Percentiles rank a stretch among this genome's conserved stretches.
phyloP scores from a whole-genome alignment of 2,329 filamentous ascomycete species.

The Apiospora koreana region DNA sequence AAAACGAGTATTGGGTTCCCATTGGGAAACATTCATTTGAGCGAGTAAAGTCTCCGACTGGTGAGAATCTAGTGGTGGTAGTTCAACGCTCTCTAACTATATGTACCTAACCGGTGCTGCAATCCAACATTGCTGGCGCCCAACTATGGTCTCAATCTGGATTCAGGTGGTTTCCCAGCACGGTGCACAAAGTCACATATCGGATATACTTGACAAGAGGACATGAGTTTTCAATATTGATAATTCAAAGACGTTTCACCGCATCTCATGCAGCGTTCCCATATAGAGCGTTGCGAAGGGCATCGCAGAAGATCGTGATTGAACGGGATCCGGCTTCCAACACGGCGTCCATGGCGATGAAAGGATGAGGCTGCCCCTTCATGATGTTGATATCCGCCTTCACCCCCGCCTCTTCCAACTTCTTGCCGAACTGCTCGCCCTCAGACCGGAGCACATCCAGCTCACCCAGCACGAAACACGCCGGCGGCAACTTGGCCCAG shows the following conservation, averaged over 20 bases:
- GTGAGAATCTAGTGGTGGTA: no score
- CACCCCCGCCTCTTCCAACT: constrained; percentile 47
- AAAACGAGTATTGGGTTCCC: not conserved
- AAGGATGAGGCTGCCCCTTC: constrained; percentile 59
- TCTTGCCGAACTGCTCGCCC: constrained; percentile 51
- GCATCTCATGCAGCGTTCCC: not conserved
- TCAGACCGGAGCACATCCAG: constrained; percentile 58
- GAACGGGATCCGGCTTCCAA: constrained; percentile 52
- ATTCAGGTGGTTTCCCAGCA: no score
- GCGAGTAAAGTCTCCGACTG: not conserved
- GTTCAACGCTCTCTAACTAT: no score
- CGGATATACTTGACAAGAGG: no score
- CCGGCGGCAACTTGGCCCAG: constrained; percentile 51
- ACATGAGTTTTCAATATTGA: no score
- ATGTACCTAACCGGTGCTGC: no score
- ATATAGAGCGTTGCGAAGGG: constrained; percentile 24
- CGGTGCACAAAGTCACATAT: no score
- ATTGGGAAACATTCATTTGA: not conserved
- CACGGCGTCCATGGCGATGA: constrained; percentile 58
- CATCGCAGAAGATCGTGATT: constrained; percentile 45
- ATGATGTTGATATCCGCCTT: constrained; percentile 49
- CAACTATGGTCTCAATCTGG: no score
- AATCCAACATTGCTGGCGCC: no score
- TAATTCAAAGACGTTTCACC: not conserved
- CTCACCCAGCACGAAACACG: constrained; percentile 55